Evolutionary conservation across 2,329 filamentous ascomycete species (phyloP).

Genomic region (Cladophialophora yegresii): DNA sequence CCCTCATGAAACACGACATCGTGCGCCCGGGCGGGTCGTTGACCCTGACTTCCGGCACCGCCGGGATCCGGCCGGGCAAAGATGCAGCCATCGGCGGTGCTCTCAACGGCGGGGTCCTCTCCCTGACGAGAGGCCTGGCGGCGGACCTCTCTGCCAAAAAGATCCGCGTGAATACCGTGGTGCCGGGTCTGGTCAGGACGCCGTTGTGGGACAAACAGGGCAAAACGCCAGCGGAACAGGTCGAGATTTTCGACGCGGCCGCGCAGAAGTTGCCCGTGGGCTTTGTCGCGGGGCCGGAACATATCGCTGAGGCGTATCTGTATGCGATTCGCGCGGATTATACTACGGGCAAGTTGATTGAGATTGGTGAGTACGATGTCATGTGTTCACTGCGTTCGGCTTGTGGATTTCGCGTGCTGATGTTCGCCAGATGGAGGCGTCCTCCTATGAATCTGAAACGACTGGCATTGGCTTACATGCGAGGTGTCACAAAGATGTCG

Average conservation of each 20-base stretch:
- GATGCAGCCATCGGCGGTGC: conserved; percentile 54
- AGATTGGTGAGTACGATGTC: conserved; percentile 25
- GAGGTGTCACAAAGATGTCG: not conserved
- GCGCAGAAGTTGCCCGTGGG: conserved; percentile 34
- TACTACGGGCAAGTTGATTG: conserved; percentile 30
- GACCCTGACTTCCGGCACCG: conserved; percentile 58
- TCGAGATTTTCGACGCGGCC: conserved; percentile 27
- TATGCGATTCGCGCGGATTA: conserved; percentile 38
- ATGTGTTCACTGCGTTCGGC: no score
- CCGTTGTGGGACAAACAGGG: conserved; percentile 44
- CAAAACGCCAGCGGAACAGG: conserved; percentile 34
- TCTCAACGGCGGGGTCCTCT: conserved; percentile 55
- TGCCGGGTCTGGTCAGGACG: conserved; percentile 57
- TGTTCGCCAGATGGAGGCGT: conserved; percentile 9
- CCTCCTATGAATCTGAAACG: not conserved
- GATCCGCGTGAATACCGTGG: conserved; percentile 63
- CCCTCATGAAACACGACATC: conserved; percentile 27
- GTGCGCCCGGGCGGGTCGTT: conserved; percentile 39
- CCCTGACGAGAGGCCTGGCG: conserved; percentile 59
- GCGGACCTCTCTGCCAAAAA: conserved; percentile 59
- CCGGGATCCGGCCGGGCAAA: conserved; percentile 54
- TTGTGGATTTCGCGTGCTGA: not conserved
- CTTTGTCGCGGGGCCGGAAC: conserved; percentile 44
- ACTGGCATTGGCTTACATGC: not conserved
- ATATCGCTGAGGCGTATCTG: conserved; percentile 52